Conservation (phyloP, 345 rosid species). For the Sonneratia alba region DNA sequence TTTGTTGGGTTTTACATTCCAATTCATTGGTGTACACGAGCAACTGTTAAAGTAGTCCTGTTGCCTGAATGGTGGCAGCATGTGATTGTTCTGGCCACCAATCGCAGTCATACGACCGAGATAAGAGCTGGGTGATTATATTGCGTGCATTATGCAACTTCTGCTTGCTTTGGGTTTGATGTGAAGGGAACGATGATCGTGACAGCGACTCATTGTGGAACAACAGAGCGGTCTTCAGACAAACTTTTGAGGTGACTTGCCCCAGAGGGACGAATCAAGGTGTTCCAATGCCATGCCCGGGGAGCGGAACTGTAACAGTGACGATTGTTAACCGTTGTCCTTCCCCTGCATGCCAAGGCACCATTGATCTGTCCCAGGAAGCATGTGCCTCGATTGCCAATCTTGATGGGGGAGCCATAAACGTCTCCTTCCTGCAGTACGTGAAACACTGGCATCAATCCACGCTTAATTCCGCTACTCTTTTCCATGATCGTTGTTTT, state of each 20-base stretch:
- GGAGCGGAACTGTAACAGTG: background rate
- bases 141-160: conserved; percentile 1
- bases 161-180: background rate
- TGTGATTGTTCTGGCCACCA: no score
- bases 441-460: background rate
- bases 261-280: conserved; percentile 1
- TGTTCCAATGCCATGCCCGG: conserved; percentile 6
- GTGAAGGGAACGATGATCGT: conserved; percentile 9
- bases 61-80: no score
- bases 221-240: background rate
- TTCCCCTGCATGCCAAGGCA: conserved; percentile 1
- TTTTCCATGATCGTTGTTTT: no score
- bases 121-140: background rate
- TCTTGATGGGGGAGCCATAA: conserved; percentile 5
- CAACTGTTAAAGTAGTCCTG: no score
- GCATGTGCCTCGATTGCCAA: conserved; percentile 5
- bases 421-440: conserved; percentile 5
- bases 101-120: no score
- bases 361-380: conserved; percentile 13
- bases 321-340: conserved; percentile 12
- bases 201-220: conserved; percentile 11
- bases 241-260: background rate
- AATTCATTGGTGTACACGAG: no score
- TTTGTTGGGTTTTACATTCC: background rate
- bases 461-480: no score